Conservation (phyloP, 257 asterid genomes). For the Apocynum venetum region DNA sequence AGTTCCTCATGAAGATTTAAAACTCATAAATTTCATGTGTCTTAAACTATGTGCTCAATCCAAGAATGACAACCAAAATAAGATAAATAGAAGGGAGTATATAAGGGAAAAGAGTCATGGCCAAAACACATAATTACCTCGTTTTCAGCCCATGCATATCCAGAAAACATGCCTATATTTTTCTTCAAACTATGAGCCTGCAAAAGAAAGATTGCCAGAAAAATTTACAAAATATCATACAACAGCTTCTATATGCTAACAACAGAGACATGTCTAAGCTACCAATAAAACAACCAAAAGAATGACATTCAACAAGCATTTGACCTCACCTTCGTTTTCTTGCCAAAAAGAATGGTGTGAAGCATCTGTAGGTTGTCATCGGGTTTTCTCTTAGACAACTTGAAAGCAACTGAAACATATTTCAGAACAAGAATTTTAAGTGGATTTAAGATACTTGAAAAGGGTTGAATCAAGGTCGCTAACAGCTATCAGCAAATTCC, state of each 20-base stretch:
- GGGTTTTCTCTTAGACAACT: constrained; percentile 86
- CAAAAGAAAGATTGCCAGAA: constrained; percentile 17
- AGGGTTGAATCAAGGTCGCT: background rate
- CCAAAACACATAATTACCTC: constrained; percentile 43
- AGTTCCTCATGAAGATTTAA: background rate
- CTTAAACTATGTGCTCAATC: background rate
- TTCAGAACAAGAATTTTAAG: background rate
- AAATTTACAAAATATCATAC: background rate
- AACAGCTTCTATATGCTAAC: background rate
- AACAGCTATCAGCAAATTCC: background rate
- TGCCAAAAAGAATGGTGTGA: constrained; percentile 81
- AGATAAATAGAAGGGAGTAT: background rate
- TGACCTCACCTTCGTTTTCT: constrained; percentile 62
- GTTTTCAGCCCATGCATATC: constrained; percentile 79
- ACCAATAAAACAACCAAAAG: background rate
- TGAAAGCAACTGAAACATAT: constrained; percentile 68
- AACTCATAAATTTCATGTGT: background rate
- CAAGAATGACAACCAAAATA: background rate
- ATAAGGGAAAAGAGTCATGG: too few relatives aligned
- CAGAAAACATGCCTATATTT: constrained; percentile 89
- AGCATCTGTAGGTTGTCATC: constrained; percentile 88
- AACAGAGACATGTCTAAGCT: background rate
- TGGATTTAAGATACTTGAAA: background rate
- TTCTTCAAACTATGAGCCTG: constrained; percentile 72
- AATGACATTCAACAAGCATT: background rate